Base-by-base conservation (phyloP, 495 filamentous ascomycete genomes). In the Talaromyces wortmannii region DNA sequence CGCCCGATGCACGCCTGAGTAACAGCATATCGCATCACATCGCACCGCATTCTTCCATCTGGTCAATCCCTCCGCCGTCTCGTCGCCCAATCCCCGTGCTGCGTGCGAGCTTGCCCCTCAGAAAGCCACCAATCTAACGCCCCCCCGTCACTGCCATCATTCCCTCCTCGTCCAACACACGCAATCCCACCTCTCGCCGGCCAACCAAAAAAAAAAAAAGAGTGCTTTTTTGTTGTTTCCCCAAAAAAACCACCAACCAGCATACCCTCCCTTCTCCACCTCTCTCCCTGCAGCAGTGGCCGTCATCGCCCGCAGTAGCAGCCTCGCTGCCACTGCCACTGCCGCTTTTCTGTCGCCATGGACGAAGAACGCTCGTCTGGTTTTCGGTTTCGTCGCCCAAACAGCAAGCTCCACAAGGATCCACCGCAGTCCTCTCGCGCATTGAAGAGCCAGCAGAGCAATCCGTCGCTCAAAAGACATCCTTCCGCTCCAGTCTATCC, bases 401-500 rank as follows among this genome's bases (percentile, higher is more conserved):
- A 72, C 48, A 74, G 67, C 69, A 78, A 75, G 66, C 72, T 76
- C 54, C 73, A 75, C 61, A 78, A 78, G 61, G 74, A 78, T 32
- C 61, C 72, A 57, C 72, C 72, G 58, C 69, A 73, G 59, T 71
- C 71, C 60, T 67, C 59, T 53, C 47, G 57, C 1, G 69, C 71
- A 52, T 67, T 73, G 56, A 72, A 71, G 48, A 75, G 66, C 59
- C 76, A 77, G 58, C 68, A 74, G 58, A 78, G 68, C 63, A 64
- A 61, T 57, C 72, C 70, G 46, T 72, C 73, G 32, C 74, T 90
- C 61, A 83, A 83, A 66, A 80, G 86, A 67, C 82, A 85, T 72
- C 85, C 86, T 53, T 89, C 85, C 62, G 84, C 84, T 59, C 84
- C 85, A 52, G 73, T 81, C 57, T 74, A 80, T 56, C 71, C 77